A percentile compares a stretch with the other conserved stretches of the same genome.
Evolutionary conservation across 2,329 filamentous ascomycete species (phyloP).

Genomic region (Diplodia sapinea): DNA sequence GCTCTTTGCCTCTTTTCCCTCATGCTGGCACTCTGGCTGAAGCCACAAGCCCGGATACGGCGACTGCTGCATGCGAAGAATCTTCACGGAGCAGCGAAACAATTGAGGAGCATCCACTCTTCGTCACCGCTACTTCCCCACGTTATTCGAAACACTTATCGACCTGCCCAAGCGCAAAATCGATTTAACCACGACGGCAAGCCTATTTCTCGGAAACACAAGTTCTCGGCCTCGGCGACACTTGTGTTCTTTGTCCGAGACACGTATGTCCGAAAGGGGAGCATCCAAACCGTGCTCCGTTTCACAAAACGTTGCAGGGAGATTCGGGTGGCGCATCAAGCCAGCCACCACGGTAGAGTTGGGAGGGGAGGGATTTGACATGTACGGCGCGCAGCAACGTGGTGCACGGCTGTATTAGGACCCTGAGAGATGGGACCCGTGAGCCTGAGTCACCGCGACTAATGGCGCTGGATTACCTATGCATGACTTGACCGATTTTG

Average conservation of each 20-base stretch:
- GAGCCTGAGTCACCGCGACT: not conserved
- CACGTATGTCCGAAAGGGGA: not conserved
- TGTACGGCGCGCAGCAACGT: not conserved
- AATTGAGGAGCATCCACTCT: not conserved
- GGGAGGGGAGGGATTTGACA: not conserved
- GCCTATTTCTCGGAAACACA: not conserved
- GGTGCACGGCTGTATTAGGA: not conserved
- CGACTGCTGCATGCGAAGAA: not conserved
- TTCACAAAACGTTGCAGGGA: slow-evolving; percentile 4
- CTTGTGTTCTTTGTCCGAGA: not conserved
- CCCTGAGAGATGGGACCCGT: not conserved
- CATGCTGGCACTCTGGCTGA: not conserved
- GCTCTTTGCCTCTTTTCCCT: not conserved
- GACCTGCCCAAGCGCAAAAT: not conserved
- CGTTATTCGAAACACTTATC: not conserved
- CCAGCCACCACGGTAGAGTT: not conserved
- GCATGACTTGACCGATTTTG: not conserved
- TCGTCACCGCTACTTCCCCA: not conserved
- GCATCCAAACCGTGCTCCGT: not conserved
- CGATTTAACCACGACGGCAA: not conserved
- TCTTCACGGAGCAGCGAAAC: not conserved
- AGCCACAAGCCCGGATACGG: not conserved
- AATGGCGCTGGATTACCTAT: not conserved
- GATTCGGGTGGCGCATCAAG: not conserved
- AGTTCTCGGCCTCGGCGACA: not conserved